phyloP scores from a whole-genome alignment of 768 basidiomycete species.

The Aureoboletus auriporus region DNA sequence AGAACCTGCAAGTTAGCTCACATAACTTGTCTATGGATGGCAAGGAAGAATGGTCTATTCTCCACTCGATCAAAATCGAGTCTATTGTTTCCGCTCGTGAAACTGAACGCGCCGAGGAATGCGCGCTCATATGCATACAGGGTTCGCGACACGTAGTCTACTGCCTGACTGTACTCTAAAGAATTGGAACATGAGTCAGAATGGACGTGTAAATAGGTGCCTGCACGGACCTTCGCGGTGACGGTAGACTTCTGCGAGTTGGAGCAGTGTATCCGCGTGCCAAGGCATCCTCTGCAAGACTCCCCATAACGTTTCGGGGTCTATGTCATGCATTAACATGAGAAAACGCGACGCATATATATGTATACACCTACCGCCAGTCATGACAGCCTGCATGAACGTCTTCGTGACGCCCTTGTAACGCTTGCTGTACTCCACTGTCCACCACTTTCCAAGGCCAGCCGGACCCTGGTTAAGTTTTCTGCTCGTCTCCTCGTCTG shows the following conservation, averaged over 20 bases:
- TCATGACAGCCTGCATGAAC: slow-evolving; percentile 77
- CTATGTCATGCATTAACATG: slow-evolving; percentile 32
- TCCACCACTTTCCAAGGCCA: slow-evolving; percentile 79
- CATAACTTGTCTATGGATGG: slow-evolving; percentile 79
- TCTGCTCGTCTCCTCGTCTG: slow-evolving; percentile 46
- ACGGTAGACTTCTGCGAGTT: slow-evolving; percentile 33
- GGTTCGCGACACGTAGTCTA: slow-evolving; percentile 89
- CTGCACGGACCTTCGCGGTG: slow-evolving; percentile 76
- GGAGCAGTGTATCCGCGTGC: slow-evolving; percentile 81
- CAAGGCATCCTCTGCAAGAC: slow-evolving; percentile 78
- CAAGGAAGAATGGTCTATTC: slow-evolving; percentile 90
- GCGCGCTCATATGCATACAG: slow-evolving; percentile 91
- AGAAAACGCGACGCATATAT: not conserved
- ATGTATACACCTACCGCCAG: slow-evolving; percentile 58
- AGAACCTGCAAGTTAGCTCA: slow-evolving; percentile 33
- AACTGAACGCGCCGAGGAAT: slow-evolving; percentile 82
- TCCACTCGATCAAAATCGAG: slow-evolving; percentile 90
- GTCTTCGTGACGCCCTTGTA: slow-evolving; percentile 79
- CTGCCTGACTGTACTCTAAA: slow-evolving; percentile 75
- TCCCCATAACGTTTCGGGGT: slow-evolving; percentile 74
- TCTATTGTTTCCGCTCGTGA: slow-evolving; percentile 75
- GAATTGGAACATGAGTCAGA: not conserved
- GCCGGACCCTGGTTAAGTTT: slow-evolving; percentile 40
- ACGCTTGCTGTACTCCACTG: slow-evolving; percentile 78
- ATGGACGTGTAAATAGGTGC: not conserved